These are phyloP conservation scores for Pichia eremophila DNA, from an alignment of 805 yeast genomes.

Conservation along the genomic window DNA sequence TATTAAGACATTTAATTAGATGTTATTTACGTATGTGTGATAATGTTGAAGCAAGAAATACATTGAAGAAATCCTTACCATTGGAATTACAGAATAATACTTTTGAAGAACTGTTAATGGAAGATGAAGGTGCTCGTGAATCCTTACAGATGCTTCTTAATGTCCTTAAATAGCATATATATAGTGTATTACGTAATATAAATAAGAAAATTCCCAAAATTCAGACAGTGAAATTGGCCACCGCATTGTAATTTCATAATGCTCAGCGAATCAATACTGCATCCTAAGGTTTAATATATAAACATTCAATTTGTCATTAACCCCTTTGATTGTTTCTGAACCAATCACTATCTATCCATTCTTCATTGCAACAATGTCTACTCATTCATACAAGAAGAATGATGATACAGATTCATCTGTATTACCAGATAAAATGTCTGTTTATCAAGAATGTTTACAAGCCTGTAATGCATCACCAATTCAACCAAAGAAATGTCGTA, in stretches of 20 bases:
- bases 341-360: too few relatives aligned
- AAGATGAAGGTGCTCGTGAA: slow-evolving; percentile 80
- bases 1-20: slow-evolving; percentile 86
- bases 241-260: too few relatives aligned
- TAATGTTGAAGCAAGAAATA: slow-evolving; percentile 82
- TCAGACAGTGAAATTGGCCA: too few relatives aligned
- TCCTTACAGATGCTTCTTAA: slow-evolving; percentile 77
- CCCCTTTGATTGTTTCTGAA: too few relatives aligned
- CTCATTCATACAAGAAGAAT: slow-evolving; percentile 72
- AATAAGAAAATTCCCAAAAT: too few relatives aligned
- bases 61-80: slow-evolving; percentile 75
- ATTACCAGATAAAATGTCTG: slow-evolving; percentile 91
- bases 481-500: slow-evolving; percentile 78
- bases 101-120: slow-evolving; percentile 66
- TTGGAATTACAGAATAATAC: slow-evolving; percentile 84
- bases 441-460: slow-evolving; percentile 88
- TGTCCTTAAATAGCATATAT: slow-evolving; percentile 22
- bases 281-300: slow-evolving; percentile 1
- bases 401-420: slow-evolving; percentile 64
- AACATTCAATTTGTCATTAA: too few relatives aligned
- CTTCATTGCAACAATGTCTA: slow-evolving; percentile 47
- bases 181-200: too few relatives aligned
- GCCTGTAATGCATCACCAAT: slow-evolving; percentile 89
- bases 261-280: too few relatives aligned
- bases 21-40: slow-evolving; percentile 88